A percentile compares a stretch with the other conserved stretches of the same genome.
Evolutionary conservation across 2,329 filamentous ascomycete species (phyloP).

Genomic region (Westerdykella ornata): DNA sequence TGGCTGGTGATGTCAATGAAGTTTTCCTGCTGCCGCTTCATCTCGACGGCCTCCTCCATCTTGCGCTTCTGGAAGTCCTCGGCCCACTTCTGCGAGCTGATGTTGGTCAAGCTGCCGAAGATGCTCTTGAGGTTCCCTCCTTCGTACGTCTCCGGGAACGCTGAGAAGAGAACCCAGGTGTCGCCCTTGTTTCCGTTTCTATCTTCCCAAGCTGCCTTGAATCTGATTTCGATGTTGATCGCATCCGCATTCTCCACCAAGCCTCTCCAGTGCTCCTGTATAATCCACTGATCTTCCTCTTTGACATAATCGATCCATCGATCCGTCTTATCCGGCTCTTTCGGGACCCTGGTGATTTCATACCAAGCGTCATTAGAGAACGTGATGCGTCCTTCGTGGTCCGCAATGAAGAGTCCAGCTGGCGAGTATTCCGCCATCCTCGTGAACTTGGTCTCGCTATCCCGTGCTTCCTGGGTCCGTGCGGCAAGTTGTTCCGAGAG

Average conservation of each 20-base stretch:
- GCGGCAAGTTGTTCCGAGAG: conserved; percentile 68
- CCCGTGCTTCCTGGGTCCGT: conserved; percentile 50
- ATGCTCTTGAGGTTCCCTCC: conserved; percentile 63
- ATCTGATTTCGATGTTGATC: conserved; percentile 67
- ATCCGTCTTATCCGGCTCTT: conserved; percentile 52
- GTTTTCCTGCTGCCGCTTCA: conserved; percentile 74
- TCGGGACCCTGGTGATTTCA: conserved; percentile 60
- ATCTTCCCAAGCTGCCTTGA: conserved; percentile 60
- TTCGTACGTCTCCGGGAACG: conserved; percentile 63
- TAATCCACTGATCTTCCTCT: conserved; percentile 55
- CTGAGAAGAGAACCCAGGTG: conserved; percentile 72
- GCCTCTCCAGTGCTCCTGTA: conserved; percentile 57
- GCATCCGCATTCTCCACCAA: conserved; percentile 56
- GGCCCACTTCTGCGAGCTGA: conserved; percentile 77
- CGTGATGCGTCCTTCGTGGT: conserved; percentile 61
- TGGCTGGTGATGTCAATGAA: conserved; percentile 75
- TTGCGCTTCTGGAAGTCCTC: conserved; percentile 72
- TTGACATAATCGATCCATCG: conserved; percentile 68
- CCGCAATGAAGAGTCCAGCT: conserved; percentile 79
- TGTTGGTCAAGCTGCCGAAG: conserved; percentile 77
- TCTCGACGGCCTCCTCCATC: conserved; percentile 72
- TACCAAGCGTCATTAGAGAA: conserved; percentile 77
- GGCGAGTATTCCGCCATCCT: conserved; percentile 79
- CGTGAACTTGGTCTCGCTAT: conserved; percentile 70
- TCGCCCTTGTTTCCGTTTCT: conserved; percentile 55